Base-by-base conservation (phyloP, 2,329 filamentous ascomycete species). In the Aspergillus novoparasiticus region DNA sequence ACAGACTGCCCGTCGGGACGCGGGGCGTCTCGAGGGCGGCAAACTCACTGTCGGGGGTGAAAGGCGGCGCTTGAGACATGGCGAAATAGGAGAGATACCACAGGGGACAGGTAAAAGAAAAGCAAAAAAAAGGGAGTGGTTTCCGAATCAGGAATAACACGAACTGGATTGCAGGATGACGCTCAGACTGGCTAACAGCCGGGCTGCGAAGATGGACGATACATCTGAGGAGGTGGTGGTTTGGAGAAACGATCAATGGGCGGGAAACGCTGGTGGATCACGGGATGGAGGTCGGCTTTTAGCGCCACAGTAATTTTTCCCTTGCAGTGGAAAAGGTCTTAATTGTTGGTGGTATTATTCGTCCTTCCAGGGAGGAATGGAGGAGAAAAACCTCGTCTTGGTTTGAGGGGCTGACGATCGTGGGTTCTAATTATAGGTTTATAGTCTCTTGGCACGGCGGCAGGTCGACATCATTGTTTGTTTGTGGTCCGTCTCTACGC, bases 21-120 rank as follows among this genome's bases (percentile, higher is more conserved):
- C 70, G 76, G 14, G 75, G 71, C 5, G 76, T 76, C 41, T 76
- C 74, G 6, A 76, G 67, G 4, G 72, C 69, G 32, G 74, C 63
- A 32, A 75, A 75, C 32, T 75, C 73, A 56, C 64, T 71, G 53
- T 75, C 73, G 1, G 74, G 73, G 0, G 73, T 75, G 60, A 76
- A 76, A 19, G 68, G 65, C 58, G 70, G 63, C 23, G 46, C 48
- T 51, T 51, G 48, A n/a, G 66, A 46, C 26, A 61, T 63, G 66
- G 69, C 70, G 61, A 46, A 28, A 6, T n/a, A 26, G 45, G 55
- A 21, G 58, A 56, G 46, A 67, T 11, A n/a, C 19, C 28, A n/a
- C 26, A 32, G 19, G 28, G 12, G 50, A 28, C 36, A 32, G 39
- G 50, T 51, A 34, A 46, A 59, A 59, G 10, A 34, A 51, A 58